Base-by-base conservation (phyloP, 179 eudicot genomes). In the Pouteria campechiana region DNA sequence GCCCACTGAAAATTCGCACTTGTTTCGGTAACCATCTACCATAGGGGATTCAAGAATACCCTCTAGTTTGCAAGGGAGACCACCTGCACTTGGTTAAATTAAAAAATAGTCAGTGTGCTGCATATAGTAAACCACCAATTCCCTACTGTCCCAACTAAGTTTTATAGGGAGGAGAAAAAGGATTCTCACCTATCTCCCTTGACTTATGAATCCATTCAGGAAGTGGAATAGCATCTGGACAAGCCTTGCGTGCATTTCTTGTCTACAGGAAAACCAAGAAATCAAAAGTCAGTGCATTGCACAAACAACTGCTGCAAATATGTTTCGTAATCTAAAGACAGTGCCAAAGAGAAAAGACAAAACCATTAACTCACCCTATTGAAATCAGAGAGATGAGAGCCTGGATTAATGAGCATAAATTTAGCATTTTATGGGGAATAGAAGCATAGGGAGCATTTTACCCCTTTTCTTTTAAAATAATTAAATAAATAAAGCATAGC, bases 1-100 rank as follows among this genome's bases (percentile, higher is more conserved):
- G 44, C 95, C 97, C 52, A 81, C 85, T 25, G 97, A 75, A 63
- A 89, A 89, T 58, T 89, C 97, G 45, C 97, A 89, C 79, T 89
- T 89, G 75, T 89, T 89, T 29, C 97, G 87, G 50, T 89, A 89
- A 43, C 95, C 97, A 61, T 78, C 64, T 36, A 81, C 61, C 37
- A 81, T 59, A 4, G 97, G 95, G 24, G 97, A 89, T 40, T 76
- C 93, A 36, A 89, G 45, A 62, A 89, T 78, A 28, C 97, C 95
- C 60, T 84, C 95, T 35, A 89, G 47, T 50, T 75, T 76, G 88
- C 97, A 89, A 44, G 97, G 71, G 63, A 89, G 85, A 47, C 89
- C 95, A 51, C 97, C 97, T 89, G 60, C 44, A 57, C n/a, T n/a
- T n/a, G n/a, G n/a, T n/a, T n/a, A n/a, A n/a, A n/a, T n/a, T n/a